These are phyloP conservation scores for Beauveria sp. DNA, from an alignment of 2,329 filamentous ascomycete species.

Conservation along the genomic window DNA sequence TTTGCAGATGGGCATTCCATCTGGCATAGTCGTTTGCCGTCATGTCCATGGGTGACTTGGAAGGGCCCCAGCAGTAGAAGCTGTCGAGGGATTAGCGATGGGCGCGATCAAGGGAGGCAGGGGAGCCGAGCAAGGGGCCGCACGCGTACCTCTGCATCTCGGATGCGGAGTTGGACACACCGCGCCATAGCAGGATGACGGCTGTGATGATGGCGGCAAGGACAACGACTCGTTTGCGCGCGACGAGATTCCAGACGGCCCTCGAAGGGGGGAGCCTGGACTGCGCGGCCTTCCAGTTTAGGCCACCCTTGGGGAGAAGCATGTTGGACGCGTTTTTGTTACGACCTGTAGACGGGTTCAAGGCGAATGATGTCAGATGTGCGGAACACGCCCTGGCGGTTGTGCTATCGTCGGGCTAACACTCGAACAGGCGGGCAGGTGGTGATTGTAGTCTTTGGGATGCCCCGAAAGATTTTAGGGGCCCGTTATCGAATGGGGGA, in stretches of 20 bases:
- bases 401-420: not conserved
- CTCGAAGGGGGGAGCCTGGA: slow-evolving; percentile 70
- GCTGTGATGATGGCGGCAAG: slow-evolving; percentile 63
- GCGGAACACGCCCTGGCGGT: not conserved
- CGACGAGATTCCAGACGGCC: slow-evolving; percentile 62
- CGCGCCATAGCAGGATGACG: slow-evolving; percentile 79
- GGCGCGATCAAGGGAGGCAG: not conserved
- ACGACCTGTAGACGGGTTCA: not conserved
- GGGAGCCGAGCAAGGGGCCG: not conserved
- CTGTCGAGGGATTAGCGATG: slow-evolving; percentile 36
- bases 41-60: slow-evolving; percentile 96
- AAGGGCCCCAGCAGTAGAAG: slow-evolving; percentile 95
- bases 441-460: not conserved
- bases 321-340: slow-evolving; percentile 44
- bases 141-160: slow-evolving; percentile 79
- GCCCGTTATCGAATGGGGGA: not conserved
- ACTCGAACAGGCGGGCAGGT: not conserved
- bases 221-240: slow-evolving; percentile 70
- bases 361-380: not conserved
- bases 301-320: slow-evolving; percentile 84
- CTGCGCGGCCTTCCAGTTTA: slow-evolving; percentile 88
- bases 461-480: slow-evolving; percentile 1
- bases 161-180: slow-evolving; percentile 68
- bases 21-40: slow-evolving; percentile 79
- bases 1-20: slow-evolving; percentile 84